Evolutionary conservation across 2,329 filamentous ascomycete species (phyloP), one percentile per base, ranked within the genome.

Genomic region (Botrytis medusae): DNA sequence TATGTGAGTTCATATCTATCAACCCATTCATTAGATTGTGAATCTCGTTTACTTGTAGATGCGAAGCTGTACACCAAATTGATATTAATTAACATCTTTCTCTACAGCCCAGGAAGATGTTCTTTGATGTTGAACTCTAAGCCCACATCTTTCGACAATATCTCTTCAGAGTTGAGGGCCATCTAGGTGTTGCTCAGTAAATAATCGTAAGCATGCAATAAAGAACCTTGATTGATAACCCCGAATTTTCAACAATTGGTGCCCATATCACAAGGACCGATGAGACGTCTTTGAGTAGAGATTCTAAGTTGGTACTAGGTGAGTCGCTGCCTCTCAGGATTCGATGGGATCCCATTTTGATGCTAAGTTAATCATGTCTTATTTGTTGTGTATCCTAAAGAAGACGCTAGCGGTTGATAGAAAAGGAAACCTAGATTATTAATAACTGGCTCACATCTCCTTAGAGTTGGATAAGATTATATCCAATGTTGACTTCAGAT

Each of bases 271-370:
- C 3, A 60, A 22, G 3, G 2, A 22, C 18, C 1, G 20, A 60
- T 9, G 4, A 34, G 34, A 22, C 9, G 8, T 20, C 57, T 22
- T 14, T 12, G 32, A 12, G 18, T 32, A 2, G 16, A 60, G 8
- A 22, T 34, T 22, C 6, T 34, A 34, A 20, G 29, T 60, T 57
- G 14, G n/a, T 57, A 29, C 4, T 9, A 9, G 0, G 8, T 9
- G 2, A 60, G 57, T 18, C 10, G 34, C 34, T 6, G 18, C 25
- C 32, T 34, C 20, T 34, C 9, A 59, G 1, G 6, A 57, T 57
- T 57, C 2, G 51, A 29, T 1, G 2, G 3, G 0, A 29, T 9
- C 16, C 5, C 0, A 29, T n/a, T 54, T 18, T 18, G 0, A 8
- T 18, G 18, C 16, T 18, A 32, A 16, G 8, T 18, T 9, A 18